phyloP scores from a whole-genome alignment of 768 basidiomycete species.

The Boletus sp. region DNA sequence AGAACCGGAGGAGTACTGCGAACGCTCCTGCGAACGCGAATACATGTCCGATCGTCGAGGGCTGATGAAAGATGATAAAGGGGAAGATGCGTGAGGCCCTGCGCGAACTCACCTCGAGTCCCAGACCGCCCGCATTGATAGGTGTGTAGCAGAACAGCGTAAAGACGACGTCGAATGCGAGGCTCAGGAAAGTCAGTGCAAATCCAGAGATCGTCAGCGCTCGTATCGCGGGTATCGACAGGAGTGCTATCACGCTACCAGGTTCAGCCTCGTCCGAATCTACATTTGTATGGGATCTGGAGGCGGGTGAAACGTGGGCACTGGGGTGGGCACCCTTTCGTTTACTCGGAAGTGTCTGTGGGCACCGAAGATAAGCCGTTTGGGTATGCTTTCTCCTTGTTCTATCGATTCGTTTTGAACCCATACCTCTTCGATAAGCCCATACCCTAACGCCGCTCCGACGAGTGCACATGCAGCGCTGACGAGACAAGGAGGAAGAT shows the following conservation, averaged over 20 bases:
- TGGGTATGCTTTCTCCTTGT: not conserved
- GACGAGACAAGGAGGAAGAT: constrained; percentile 16
- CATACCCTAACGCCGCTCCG: constrained; percentile 13
- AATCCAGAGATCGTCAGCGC: constrained; percentile 50
- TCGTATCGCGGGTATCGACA: constrained; percentile 50
- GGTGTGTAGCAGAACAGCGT: constrained; percentile 65
- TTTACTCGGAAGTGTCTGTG: constrained; percentile 19
- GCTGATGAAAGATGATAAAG: constrained; percentile 28
- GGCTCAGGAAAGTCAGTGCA: constrained; percentile 48
- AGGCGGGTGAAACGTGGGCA: not conserved
- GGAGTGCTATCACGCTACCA: constrained; percentile 32
- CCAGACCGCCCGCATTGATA: constrained; percentile 51
- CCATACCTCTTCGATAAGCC: constrained; percentile 21
- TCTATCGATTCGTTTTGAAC: not conserved
- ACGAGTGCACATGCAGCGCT: constrained; percentile 8
- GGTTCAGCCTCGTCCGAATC: constrained; percentile 8
- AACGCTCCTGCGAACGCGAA: constrained; percentile 50
- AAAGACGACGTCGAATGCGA: constrained; percentile 61
- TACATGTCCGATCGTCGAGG: constrained; percentile 53
- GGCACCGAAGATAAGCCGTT: not conserved
- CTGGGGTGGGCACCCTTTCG: not conserved
- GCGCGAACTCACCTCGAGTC: constrained; percentile 42
- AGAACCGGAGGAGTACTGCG: constrained; percentile 46
- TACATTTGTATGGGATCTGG: not conserved
- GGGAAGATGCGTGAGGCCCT: not conserved